Percentiles rank a stretch among this genome's conserved stretches.
Evolutionary conservation across 2,329 filamentous ascomycete species (phyloP).

Genomic region (Neopestalotiopsis clavispora): DNA sequence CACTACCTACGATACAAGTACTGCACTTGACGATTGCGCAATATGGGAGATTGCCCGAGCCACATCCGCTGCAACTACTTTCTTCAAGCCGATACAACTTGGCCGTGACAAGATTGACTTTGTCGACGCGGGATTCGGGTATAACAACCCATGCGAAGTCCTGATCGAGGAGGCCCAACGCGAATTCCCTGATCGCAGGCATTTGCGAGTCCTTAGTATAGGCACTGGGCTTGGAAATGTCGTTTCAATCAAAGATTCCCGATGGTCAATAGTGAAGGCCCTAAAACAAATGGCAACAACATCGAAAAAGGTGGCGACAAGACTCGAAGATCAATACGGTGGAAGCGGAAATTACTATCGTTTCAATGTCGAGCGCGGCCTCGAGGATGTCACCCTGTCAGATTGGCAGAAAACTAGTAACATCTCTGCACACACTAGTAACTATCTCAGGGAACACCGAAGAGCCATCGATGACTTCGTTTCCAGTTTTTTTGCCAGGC

Average conservation of each 20-base stretch:
- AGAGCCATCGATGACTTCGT: conserved; percentile 24
- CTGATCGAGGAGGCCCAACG: conserved; percentile 33
- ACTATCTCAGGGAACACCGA: conserved; percentile 24
- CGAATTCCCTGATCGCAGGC: conserved; percentile 25
- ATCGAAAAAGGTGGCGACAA: conserved; percentile 25
- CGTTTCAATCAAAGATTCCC: conserved; percentile 20
- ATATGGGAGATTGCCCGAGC: conserved; percentile 37
- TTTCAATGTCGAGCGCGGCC: conserved; percentile 34
- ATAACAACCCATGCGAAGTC: conserved; percentile 37
- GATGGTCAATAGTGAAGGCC: conserved; percentile 10
- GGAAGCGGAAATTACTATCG: conserved; percentile 27
- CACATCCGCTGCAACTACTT: conserved; percentile 34
- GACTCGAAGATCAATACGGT: conserved; percentile 18
- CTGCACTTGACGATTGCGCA: conserved; percentile 25
- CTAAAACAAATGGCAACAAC: conserved; percentile 26
- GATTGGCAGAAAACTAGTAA: conserved; percentile 31
- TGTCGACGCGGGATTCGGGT: conserved; percentile 36
- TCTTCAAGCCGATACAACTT: conserved; percentile 35
- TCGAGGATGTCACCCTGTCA: conserved; percentile 29
- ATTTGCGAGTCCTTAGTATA: conserved; percentile 28
- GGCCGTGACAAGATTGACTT: conserved; percentile 33
- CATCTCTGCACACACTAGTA: conserved; percentile 28
- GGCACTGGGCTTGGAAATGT: conserved; percentile 31
- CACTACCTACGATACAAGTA: conserved; percentile 31
- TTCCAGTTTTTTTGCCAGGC: no score